phyloP scores from a whole-genome alignment of 2,329 filamentous ascomycete species.

The Bertia moriformis region DNA sequence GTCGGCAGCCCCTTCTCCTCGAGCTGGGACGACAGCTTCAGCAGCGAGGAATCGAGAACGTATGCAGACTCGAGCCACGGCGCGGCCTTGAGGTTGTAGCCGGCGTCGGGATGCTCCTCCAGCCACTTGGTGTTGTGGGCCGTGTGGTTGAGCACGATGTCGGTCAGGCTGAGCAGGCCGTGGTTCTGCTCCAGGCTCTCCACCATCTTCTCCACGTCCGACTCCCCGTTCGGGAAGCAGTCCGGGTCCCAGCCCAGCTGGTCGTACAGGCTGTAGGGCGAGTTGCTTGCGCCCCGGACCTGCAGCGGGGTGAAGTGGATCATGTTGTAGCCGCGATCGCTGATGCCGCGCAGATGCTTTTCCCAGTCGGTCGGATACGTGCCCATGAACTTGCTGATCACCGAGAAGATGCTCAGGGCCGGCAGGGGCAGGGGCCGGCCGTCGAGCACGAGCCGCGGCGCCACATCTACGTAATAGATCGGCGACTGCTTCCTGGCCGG shows the following conservation, averaged over 20 bases:
- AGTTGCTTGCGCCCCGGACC: slow-evolving; percentile 77
- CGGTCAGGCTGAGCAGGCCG: slow-evolving; percentile 74
- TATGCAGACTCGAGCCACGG: slow-evolving; percentile 59
- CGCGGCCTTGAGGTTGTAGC: slow-evolving; percentile 84
- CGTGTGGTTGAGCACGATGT: slow-evolving; percentile 97
- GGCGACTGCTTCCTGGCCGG: slow-evolving; percentile 52
- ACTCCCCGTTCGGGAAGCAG: slow-evolving; percentile 72
- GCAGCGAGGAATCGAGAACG: slow-evolving; percentile 41
- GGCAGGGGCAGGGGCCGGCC: slow-evolving; percentile 65
- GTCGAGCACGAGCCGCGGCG: slow-evolving; percentile 63
- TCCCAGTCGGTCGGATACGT: slow-evolving; percentile 83
- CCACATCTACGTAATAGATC: slow-evolving; percentile 85
- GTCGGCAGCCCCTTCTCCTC: slow-evolving; percentile 60
- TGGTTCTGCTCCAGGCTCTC: slow-evolving; percentile 71
- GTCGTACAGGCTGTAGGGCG: slow-evolving; percentile 90
- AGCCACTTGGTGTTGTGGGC: slow-evolving; percentile 93
- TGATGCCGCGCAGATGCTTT: slow-evolving; percentile 74
- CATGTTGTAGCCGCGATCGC: slow-evolving; percentile 92
- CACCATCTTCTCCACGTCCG: slow-evolving; percentile 65
- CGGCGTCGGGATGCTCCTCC: slow-evolving; percentile 82
- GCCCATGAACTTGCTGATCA: slow-evolving; percentile 97
- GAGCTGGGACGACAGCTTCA: slow-evolving; percentile 69
- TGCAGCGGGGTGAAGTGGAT: slow-evolving; percentile 94
- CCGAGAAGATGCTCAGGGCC: slow-evolving; percentile 79
- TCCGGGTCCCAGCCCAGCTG: slow-evolving; percentile 73